Base-by-base conservation (phyloP, 2,329 filamentous ascomycete genomes). In the Trichoderma endophyticum region DNA sequence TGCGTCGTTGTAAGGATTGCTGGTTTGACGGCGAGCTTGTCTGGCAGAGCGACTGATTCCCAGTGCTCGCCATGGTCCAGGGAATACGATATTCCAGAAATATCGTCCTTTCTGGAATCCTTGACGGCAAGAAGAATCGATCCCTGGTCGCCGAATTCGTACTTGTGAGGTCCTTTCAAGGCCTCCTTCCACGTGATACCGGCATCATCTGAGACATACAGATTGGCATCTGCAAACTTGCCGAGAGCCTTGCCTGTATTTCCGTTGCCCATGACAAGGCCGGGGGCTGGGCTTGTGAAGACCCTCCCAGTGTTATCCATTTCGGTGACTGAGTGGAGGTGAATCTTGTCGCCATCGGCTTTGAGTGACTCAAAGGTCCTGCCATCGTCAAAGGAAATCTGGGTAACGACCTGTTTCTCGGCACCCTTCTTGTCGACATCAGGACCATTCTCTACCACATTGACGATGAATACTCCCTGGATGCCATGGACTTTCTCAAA, bases 301-400 rank as follows among this genome's bases (percentile, higher is more conserved):
- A 98, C 91, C 15, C 92, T 90, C 1, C 96, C 96, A 51, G 91
- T 85, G 78, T 98, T 97, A 73, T 88, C 87, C 54, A 95, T 85
- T 71, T 96, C 89, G 2, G 95, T 98, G 72, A 98, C 91, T 0
- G 95, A 98, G 81, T 99, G 96, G 8, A 99, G 86, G 79, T 99
- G 95, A 36, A 99, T 86, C 6, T 88, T 84, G 69, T 91, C 89
- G 68, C 90, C 88, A 51, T 88, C 91, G 14, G 87, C 86, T 75
- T 91, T 93, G 75, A 98, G 84, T 6, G 87, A 80, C 72, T 93
- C 88, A 81, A 97, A 98, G 0, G 91, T 95, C 76, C 95, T 88
- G 28, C 97, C 96, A 80, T 99, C 96, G 78, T 99, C 95, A 78
- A 98, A 99, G 64, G 93, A 97, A 79, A 99, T 98, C 76, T 91